Conservation (phyloP, 2,329 filamentous ascomycete genomes). For the Calcarisporium arbuscula region DNA sequence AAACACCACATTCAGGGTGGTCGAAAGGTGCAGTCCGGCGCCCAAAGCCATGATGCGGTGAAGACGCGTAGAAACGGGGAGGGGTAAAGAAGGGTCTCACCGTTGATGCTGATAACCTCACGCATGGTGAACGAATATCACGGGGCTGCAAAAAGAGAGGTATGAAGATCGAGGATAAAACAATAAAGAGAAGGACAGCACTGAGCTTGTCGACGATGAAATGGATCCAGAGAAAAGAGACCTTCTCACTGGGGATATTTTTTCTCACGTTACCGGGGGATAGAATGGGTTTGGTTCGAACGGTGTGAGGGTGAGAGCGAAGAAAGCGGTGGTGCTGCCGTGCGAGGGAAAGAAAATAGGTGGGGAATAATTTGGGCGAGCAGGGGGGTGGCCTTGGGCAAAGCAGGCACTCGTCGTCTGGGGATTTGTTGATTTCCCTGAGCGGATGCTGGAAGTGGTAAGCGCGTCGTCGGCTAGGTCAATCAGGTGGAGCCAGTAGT, state of each 20-base stretch:
- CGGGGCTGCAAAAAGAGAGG: slow-evolving; percentile 10
- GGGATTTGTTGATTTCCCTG: slow-evolving; percentile 33
- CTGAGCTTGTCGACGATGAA: no score
- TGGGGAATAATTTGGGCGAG: slow-evolving; percentile 40
- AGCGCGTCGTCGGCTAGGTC: slow-evolving; percentile 25
- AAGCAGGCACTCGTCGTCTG: slow-evolving; percentile 15
- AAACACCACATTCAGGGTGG: no score
- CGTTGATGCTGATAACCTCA: slow-evolving; percentile 99
- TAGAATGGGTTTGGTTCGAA: slow-evolving; percentile 12
- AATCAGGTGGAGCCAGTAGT: no score
- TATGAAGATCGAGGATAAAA: slow-evolving; percentile 16
- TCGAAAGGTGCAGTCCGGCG: no score
- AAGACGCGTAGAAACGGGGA: slow-evolving; percentile 20
- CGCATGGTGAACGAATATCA: slow-evolving; percentile 65
- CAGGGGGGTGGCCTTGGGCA: slow-evolving; percentile 20
- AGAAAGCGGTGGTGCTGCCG: slow-evolving; percentile 15
- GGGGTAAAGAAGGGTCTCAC: slow-evolving; percentile 49
- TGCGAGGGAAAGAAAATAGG: slow-evolving; percentile 34
- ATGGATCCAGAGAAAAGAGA: no score
- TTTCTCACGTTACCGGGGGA: no score
- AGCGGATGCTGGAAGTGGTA: slow-evolving; percentile 27
- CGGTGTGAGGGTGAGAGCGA: slow-evolving; percentile 18
- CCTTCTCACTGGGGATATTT: no score
- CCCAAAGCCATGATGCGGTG: slow-evolving; percentile 31
- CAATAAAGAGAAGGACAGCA: no score